Conservation (phyloP, 1,139 yeast genomes). For the Yamadazyma diospyri region DNA sequence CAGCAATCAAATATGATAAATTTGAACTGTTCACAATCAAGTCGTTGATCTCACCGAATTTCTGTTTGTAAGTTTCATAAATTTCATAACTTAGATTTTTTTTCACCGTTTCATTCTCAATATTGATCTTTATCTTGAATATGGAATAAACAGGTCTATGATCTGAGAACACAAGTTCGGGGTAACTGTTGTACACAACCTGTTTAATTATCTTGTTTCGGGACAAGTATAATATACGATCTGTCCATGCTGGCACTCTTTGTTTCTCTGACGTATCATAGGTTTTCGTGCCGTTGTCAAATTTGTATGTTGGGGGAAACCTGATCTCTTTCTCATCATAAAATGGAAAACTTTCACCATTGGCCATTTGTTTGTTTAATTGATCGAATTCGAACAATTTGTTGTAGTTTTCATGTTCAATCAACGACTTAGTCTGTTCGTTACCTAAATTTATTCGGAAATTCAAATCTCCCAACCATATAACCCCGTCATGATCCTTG, state of each 20-base stretch:
- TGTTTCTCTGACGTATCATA: constrained; percentile 91
- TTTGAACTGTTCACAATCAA: constrained; percentile 29
- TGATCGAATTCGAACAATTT: constrained; percentile 73
- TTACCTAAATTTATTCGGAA: constrained; percentile 72
- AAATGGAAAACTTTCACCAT: constrained; percentile 61
- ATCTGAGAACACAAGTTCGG: constrained; percentile 71
- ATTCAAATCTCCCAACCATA: constrained; percentile 93
- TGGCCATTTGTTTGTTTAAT: constrained; percentile 64
- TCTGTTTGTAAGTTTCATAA: constrained; percentile 52
- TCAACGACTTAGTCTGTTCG: constrained; percentile 59
- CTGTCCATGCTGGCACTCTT: constrained; percentile 97
- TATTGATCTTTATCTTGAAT: constrained; percentile 63
- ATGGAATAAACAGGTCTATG: constrained; percentile 90
- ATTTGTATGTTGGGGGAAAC: constrained; percentile 90
- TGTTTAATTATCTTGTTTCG: constrained; percentile 60
- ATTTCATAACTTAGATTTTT: constrained; percentile 55
- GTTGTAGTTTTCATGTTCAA: constrained; percentile 47
- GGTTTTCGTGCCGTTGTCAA: constrained; percentile 71
- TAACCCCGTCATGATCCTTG: constrained; percentile 77
- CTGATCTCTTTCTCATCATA: constrained; percentile 74
- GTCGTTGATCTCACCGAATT: constrained; percentile 42
- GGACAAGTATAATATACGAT: constrained; percentile 53
- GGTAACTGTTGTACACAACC: constrained; percentile 58
- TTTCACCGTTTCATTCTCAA: constrained; percentile 64
- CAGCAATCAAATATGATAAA: constrained; percentile 27